Percentiles rank a stretch among this genome's conserved stretches.
Evolutionary conservation across 768 basidiomycete genomes (phyloP).

Genomic region (Agaricus bisporus): DNA sequence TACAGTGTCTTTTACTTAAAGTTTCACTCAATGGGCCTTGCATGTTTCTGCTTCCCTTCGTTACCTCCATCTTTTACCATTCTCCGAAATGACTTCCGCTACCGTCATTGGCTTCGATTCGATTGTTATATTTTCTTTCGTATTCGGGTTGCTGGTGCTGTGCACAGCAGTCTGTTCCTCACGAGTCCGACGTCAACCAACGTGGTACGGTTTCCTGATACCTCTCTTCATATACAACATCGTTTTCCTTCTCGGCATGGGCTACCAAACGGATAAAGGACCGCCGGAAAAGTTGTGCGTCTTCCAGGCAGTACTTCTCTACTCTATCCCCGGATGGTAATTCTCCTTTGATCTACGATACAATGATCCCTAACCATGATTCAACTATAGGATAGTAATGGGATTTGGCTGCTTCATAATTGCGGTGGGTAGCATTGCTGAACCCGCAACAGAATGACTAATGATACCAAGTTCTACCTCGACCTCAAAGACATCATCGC

Average conservation of each 20-base stretch:
- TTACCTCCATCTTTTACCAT: background rate
- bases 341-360: background rate
- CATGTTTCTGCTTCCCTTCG: background rate
- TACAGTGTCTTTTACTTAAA: too few relatives aligned
- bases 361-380: background rate
- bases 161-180: slow-evolving; percentile 3
- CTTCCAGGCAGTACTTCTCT: slow-evolving; percentile 6
- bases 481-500: background rate
- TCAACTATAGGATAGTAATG: background rate
- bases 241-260: slow-evolving; percentile 1
- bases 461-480: background rate
- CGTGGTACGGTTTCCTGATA: slow-evolving; percentile 5
- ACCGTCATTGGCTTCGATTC: slow-evolving; percentile 2
- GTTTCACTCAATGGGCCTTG: too few relatives aligned
- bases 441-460: background rate
- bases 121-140: slow-evolving; percentile 4
- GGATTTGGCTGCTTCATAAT: slow-evolving; percentile 7
- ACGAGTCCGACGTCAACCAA: background rate
- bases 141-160: slow-evolving; percentile 9
- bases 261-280: slow-evolving; percentile 2
- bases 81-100: slow-evolving; percentile 1
- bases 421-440: background rate
- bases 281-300: background rate
- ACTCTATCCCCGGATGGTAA: slow-evolving; percentile 10
- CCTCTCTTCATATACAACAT: slow-evolving; percentile 1